Conservation (phyloP, 345 rosid species). For the Citrus trifoliata region DNA sequence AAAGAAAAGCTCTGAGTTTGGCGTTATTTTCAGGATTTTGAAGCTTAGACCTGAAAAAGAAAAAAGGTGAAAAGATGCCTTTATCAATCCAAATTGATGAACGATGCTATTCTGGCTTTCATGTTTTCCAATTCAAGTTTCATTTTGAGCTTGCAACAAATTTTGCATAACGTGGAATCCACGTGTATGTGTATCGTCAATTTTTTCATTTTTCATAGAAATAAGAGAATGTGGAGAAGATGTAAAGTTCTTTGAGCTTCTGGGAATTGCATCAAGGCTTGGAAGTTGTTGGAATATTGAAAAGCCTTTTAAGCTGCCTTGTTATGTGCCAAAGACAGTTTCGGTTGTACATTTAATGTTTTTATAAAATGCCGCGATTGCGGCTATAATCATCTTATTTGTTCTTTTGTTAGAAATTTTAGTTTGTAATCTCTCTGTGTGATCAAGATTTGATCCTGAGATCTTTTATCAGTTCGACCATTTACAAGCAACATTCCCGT, state of each 20-base stretch:
- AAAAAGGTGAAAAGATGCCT: constrained; percentile 4
- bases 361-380: constrained; percentile 8
- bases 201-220: constrained; percentile 22
- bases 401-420: not conserved
- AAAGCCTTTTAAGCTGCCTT: constrained; percentile 9
- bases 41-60: constrained; percentile 12
- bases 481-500: not conserved
- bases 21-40: constrained; percentile 13
- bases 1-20: constrained; percentile 15
- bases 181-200: constrained; percentile 13
- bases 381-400: not conserved
- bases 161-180: constrained; percentile 19
- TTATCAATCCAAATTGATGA: constrained; percentile 6
- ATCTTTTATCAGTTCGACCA: too few relatives aligned
- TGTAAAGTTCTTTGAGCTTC: constrained; percentile 26
- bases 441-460: too few relatives aligned
- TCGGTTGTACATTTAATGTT: constrained; percentile 6
- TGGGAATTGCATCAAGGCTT: constrained; percentile 12
- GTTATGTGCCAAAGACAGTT: not conserved
- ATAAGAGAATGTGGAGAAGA: constrained; percentile 24
- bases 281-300: constrained; percentile 2
- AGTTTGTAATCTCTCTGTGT: not conserved
- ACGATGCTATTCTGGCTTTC: not conserved
- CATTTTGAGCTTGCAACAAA: constrained; percentile 10
- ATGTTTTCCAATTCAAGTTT: constrained; percentile 8